Evolutionary conservation across 2,329 filamentous ascomycete species (phyloP).

Genomic region (Talaromyces piceae): DNA sequence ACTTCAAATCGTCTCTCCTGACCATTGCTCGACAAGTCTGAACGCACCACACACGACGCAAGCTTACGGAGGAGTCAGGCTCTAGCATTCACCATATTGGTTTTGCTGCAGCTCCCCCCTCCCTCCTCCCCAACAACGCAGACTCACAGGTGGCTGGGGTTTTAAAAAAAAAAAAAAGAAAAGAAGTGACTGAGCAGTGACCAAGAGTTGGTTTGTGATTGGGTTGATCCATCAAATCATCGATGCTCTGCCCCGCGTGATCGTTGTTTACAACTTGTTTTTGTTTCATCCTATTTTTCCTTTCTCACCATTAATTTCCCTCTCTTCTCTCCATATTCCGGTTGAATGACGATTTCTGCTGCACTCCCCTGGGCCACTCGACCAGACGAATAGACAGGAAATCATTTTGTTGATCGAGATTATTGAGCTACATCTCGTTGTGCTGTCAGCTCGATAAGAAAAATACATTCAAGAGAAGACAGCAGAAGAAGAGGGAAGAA

Average conservation of each 20-base stretch:
- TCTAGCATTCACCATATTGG: neutral
- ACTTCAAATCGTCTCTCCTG: too few species aligned
- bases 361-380: neutral
- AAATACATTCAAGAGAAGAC: neutral
- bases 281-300: neutral
- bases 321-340: neutral
- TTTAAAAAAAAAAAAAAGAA: too few species aligned
- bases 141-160: too few species aligned
- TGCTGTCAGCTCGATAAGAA: neutral
- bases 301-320: too few species aligned
- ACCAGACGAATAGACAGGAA: neutral
- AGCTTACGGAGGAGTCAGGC: too few species aligned
- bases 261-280: constrained; percentile 3
- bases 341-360: neutral
- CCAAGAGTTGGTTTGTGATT: neutral
- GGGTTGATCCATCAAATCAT: too few species aligned
- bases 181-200: too few species aligned
- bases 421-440: neutral
- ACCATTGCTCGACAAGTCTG: too few species aligned
- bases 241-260: constrained; percentile 10
- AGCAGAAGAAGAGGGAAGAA: constrained; percentile 1
- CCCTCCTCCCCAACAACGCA: too few species aligned
- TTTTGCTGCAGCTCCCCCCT: neutral
- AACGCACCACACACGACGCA: too few species aligned
- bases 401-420: neutral